Percentiles rank a stretch among this genome's conserved stretches.
Conservation (phyloP, 179 eudicot genomes). For the Carnegiea gigantea region DNA sequence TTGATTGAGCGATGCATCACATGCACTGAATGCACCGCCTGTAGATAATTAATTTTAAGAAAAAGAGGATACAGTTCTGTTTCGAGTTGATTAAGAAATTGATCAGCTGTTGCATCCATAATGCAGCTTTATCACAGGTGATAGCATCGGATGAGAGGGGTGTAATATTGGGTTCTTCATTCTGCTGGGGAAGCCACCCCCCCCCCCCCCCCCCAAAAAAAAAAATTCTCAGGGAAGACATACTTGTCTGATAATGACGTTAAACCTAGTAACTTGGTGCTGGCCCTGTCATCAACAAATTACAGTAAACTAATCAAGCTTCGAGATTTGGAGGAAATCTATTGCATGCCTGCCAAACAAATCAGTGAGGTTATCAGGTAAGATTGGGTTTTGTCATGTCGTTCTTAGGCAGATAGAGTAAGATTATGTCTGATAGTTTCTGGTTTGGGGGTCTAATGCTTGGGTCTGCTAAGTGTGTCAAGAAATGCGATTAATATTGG, state of each 20-base stretch:
- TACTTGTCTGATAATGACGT: not conserved
- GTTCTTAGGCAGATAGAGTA: no score
- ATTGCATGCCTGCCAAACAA: not conserved
- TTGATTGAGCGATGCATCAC: not conserved
- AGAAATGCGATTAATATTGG: no score
- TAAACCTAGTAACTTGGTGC: not conserved
- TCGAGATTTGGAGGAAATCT: not conserved
- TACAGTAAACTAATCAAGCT: not conserved
- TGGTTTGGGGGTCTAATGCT: no score
- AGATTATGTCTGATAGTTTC: not conserved
- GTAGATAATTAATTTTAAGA: not conserved
- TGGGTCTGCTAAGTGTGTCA: no score
- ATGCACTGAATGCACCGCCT: not conserved
- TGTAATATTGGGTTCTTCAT: not conserved
- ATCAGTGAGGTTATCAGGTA: not conserved
- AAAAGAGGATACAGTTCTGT: constrained; percentile 8
- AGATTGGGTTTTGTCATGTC: not conserved
- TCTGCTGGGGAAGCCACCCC: not conserved
- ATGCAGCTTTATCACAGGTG: not conserved
- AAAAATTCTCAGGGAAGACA: not conserved
- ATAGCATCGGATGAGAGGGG: not conserved
- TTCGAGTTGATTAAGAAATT: not conserved
- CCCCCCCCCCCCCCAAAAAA: no score
- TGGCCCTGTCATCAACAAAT: not conserved
- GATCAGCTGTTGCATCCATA: constrained; percentile 15